Percentiles rank a stretch among this genome's conserved stretches.
Conservation (phyloP, 2,329 filamentous ascomycete genomes). For the Diaporthe nobilis region DNA sequence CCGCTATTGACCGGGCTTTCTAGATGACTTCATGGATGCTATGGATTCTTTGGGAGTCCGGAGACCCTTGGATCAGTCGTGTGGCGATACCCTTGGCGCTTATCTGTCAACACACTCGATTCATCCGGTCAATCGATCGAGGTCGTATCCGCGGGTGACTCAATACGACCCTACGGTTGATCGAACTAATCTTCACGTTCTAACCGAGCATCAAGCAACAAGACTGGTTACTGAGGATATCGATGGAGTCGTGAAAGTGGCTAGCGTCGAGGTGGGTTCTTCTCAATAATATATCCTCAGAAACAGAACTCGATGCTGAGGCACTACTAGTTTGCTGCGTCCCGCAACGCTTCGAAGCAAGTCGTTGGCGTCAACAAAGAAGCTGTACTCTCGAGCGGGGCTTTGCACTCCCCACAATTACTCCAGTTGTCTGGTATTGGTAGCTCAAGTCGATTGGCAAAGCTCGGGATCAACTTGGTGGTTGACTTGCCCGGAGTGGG, state of each 20-base stretch:
- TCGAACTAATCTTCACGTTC: neutral
- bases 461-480: neutral
- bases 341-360: neutral
- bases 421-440: slow-evolving; percentile 14
- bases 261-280: neutral
- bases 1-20: neutral
- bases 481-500: slow-evolving; percentile 2
- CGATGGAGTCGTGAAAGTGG: neutral
- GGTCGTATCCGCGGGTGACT: neutral
- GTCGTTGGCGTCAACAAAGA: neutral
- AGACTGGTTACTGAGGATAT: neutral
- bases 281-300: too few species aligned
- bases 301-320: neutral
- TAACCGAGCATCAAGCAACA: neutral
- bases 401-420: slow-evolving; percentile 4
- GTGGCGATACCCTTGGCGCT: neutral
- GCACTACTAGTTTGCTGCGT: neutral
- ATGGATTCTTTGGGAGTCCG: neutral
- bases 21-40: slow-evolving; percentile 14
- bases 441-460: neutral
- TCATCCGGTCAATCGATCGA: slow-evolving; percentile 7
- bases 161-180: neutral
- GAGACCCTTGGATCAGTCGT: slow-evolving; percentile 7
- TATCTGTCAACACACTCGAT: slow-evolving; percentile 15
- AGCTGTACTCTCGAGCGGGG: neutral